These are phyloP conservation scores for Populus alba DNA, from an alignment of 345 rosid genomes.

Conservation along the genomic window DNA sequence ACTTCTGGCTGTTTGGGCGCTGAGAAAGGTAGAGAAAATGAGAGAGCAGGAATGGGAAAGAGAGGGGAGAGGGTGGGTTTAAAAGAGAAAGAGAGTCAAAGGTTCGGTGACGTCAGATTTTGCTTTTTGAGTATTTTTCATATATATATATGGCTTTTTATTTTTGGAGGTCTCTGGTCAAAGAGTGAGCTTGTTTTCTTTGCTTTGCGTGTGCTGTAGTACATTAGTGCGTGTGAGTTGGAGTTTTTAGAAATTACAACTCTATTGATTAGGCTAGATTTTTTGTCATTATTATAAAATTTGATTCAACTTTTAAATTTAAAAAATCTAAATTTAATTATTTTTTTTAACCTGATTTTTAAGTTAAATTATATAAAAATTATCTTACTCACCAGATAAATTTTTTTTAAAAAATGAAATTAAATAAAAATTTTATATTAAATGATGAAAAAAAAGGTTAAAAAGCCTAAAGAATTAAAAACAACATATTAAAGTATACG, in stretches of 20 bases:
- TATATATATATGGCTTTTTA: background rate
- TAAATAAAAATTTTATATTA: too few relatives aligned
- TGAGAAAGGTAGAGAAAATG: constrained; percentile 20
- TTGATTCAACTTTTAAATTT: too few relatives aligned
- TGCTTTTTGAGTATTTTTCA: constrained; percentile 16
- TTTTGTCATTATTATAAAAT: too few relatives aligned
- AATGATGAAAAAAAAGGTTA: too few relatives aligned
- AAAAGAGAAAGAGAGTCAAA: constrained; percentile 50
- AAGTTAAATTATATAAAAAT: too few relatives aligned
- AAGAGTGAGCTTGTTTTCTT: constrained; percentile 15
- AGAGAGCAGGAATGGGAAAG: constrained; percentile 4
- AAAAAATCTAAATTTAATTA: too few relatives aligned
- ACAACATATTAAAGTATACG: too few relatives aligned
- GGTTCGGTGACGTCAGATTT: constrained; percentile 45
- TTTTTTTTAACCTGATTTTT: too few relatives aligned
- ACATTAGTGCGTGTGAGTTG: background rate
- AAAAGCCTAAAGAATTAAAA: too few relatives aligned
- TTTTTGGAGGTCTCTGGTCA: constrained; percentile 40
- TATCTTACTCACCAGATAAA: too few relatives aligned
- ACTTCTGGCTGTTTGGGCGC: constrained; percentile 15
- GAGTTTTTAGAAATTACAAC: background rate
- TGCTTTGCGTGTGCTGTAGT: background rate
- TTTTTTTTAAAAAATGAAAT: too few relatives aligned
- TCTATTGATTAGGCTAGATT: too few relatives aligned
- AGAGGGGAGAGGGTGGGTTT: constrained; percentile 30